Evolutionary conservation across 306 rosid genomes (phyloP), one percentile per base, ranked within the genome.

Genomic region (Acacia melanoxylon): DNA sequence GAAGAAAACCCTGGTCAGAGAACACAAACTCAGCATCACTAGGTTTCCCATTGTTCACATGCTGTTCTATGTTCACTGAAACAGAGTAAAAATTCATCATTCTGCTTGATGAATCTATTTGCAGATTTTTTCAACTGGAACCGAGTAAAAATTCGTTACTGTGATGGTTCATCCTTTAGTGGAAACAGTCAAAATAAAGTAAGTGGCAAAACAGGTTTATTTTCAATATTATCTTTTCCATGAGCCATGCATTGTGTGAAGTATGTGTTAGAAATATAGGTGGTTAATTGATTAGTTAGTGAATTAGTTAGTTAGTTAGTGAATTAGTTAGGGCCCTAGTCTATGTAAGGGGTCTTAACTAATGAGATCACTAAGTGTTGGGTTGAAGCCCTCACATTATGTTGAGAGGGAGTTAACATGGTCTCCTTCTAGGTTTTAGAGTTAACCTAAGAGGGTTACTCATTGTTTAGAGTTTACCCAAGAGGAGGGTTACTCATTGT

Each of bases 111-210:
- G 75, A 79, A 42, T 68, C 20, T 82, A 46, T 77, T 76, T 82
- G 78, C 90, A 90, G 98, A 92, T 85, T 94, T 94, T 85, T 94
- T 82, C 85, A 91, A 92, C 79, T 92, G 95, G 98, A 91, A 94
- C 80, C 85, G 94, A 78, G 89, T 92, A 74, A 94, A 92, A 92
- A 61, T 94, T 51, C 98, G 97, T 31, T 94, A 94, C 72, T 94
- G 97, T 82, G 98, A 94, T 24, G 98, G 98, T 35, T 97, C 97
- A n/a, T 94, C 98, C 16, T 94, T 94, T 81, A 84, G 84, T 24
- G 98, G 98, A 65, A 92, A 94, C 82, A 81, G 93, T 74, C 86
- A 87, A 74, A 85, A 86, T 84, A 82, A 75, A 91, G 97, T 91
- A 76, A 68, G 85, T 79, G 62, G 63, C 65, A 61, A 72, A 76